These are phyloP conservation scores for Aphanoascus verrucosus DNA, from an alignment of 2,329 filamentous ascomycete genomes.

Conservation along the genomic window DNA sequence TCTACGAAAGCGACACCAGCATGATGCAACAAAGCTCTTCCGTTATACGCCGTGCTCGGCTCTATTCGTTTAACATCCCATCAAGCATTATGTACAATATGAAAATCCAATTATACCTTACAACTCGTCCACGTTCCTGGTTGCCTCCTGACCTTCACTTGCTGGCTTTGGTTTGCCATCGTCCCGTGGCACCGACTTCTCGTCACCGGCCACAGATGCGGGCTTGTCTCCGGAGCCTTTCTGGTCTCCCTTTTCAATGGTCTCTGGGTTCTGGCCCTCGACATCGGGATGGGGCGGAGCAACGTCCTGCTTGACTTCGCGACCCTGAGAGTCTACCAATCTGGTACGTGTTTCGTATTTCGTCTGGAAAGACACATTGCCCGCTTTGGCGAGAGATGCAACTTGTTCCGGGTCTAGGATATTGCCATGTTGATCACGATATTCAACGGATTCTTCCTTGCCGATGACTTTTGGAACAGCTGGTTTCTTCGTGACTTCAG, in stretches of 20 bases:
- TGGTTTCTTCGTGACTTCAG: slow-evolving; percentile 26
- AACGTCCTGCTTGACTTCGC: slow-evolving; percentile 51
- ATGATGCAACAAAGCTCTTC: neutral
- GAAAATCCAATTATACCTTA: neutral
- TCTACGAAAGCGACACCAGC: no score
- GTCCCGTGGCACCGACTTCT: slow-evolving; percentile 28
- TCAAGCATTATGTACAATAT: neutral
- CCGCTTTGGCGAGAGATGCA: slow-evolving; percentile 56
- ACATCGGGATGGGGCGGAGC: slow-evolving; percentile 48
- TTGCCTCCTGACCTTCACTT: slow-evolving; percentile 40
- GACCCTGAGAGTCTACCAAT: slow-evolving; percentile 66
- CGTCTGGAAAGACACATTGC: slow-evolving; percentile 91
- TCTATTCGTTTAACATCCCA: neutral
- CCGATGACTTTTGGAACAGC: slow-evolving; percentile 30
- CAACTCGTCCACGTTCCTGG: slow-evolving; percentile 23
- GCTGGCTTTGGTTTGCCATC: slow-evolving; percentile 36
- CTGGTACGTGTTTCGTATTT: slow-evolving; percentile 91
- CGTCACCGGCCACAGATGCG: slow-evolving; percentile 31
- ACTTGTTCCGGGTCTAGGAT: slow-evolving; percentile 76
- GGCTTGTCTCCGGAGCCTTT: slow-evolving; percentile 26
- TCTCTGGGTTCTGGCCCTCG: slow-evolving; percentile 49
- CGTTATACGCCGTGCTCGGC: neutral
- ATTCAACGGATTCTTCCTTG: slow-evolving; percentile 78
- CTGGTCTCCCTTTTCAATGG: slow-evolving; percentile 32
- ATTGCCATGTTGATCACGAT: slow-evolving; percentile 89